Evolutionary conservation across 2,329 filamentous ascomycete species (phyloP).

Genomic region (Ascomycota sp.): DNA sequence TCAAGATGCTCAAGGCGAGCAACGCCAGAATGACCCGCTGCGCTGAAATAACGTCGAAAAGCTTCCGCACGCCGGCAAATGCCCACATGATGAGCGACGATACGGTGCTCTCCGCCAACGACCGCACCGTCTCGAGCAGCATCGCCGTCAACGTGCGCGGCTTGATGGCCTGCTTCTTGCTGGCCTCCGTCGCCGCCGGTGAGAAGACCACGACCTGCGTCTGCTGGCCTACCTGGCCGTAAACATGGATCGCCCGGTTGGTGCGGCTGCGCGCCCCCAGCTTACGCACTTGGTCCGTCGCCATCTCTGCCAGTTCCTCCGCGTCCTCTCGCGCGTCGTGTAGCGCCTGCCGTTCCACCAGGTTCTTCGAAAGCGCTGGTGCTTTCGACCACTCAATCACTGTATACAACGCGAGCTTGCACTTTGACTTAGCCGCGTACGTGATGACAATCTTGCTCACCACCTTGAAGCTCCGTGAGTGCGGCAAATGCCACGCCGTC

Average conservation of each 20-base stretch:
- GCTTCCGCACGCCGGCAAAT: slow-evolving; percentile 41
- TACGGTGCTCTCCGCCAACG: slow-evolving; percentile 52
- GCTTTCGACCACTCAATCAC: slow-evolving; percentile 70
- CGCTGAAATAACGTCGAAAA: slow-evolving; percentile 49
- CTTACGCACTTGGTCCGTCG: slow-evolving; percentile 57
- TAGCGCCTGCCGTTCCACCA: slow-evolving; percentile 51
- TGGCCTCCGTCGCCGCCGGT: slow-evolving; percentile 23
- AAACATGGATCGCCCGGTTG: slow-evolving; percentile 60
- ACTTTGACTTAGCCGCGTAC: slow-evolving; percentile 76
- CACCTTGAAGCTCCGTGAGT: slow-evolving; percentile 57
- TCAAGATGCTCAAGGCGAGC: slow-evolving; percentile 45
- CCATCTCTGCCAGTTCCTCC: slow-evolving; percentile 53
- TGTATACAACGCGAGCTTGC: slow-evolving; percentile 74
- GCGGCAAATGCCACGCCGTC: slow-evolving; percentile 68
- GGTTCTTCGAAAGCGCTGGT: slow-evolving; percentile 36
- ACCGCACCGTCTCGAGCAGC: slow-evolving; percentile 51
- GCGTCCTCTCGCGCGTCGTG: slow-evolving; percentile 55
- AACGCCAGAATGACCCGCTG: slow-evolving; percentile 54
- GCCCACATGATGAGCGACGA: slow-evolving; percentile 62
- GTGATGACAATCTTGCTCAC: slow-evolving; percentile 88
- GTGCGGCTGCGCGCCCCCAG: slow-evolving; percentile 56
- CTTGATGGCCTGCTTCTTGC: slow-evolving; percentile 38
- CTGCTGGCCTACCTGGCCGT: slow-evolving; percentile 53
- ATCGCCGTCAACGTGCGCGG: slow-evolving; percentile 45
- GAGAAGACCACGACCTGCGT: slow-evolving; percentile 42